phyloP scores from a whole-genome alignment of 768 basidiomycete species.

The Leccinum truebloodii region DNA sequence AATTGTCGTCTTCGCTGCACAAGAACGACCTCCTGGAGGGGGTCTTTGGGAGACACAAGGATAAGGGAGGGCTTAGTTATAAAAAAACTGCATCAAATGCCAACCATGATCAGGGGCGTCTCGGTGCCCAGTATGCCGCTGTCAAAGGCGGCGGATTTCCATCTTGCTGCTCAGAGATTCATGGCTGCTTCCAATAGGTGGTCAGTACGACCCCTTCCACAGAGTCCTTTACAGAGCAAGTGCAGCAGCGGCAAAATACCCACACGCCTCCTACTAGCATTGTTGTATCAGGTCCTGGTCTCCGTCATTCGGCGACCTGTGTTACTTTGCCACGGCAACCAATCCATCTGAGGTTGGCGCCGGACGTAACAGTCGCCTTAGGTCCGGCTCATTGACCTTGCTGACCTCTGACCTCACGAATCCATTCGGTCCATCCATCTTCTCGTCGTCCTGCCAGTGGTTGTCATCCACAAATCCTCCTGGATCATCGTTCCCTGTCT shows the following conservation, averaged over 20 bases:
- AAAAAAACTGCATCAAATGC: too few relatives aligned
- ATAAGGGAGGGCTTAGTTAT: too few relatives aligned
- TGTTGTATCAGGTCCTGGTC: slow-evolving; percentile 57
- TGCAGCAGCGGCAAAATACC: slow-evolving; percentile 39
- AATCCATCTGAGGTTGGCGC: slow-evolving; percentile 33
- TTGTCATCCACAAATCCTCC: slow-evolving; percentile 61
- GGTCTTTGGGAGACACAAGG: too few relatives aligned
- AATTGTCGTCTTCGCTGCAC: too few relatives aligned
- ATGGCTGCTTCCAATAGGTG: slow-evolving; percentile 62
- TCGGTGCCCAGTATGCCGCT: too few relatives aligned
- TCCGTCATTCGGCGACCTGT: slow-evolving; percentile 79
- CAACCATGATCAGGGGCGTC: too few relatives aligned
- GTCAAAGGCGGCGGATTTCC: too few relatives aligned
- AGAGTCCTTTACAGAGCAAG: slow-evolving; percentile 50
- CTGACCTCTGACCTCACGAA: slow-evolving; percentile 76
- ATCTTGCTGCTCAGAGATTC: slow-evolving; percentile 53
- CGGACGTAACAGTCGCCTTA: slow-evolving; percentile 78
- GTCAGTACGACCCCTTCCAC: slow-evolving; percentile 49
- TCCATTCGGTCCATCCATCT: slow-evolving; percentile 86
- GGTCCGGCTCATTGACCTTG: slow-evolving; percentile 91
- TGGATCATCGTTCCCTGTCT: slow-evolving; percentile 58
- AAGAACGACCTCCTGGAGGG: too few relatives aligned
- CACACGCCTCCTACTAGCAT: slow-evolving; percentile 40
- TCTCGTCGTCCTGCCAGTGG: slow-evolving; percentile 77
- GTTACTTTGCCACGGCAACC: slow-evolving; percentile 52